These are phyloP conservation scores for Cytospora chrysosperma DNA, from an alignment of 2,329 filamentous ascomycete species.

Conservation along the genomic window DNA sequence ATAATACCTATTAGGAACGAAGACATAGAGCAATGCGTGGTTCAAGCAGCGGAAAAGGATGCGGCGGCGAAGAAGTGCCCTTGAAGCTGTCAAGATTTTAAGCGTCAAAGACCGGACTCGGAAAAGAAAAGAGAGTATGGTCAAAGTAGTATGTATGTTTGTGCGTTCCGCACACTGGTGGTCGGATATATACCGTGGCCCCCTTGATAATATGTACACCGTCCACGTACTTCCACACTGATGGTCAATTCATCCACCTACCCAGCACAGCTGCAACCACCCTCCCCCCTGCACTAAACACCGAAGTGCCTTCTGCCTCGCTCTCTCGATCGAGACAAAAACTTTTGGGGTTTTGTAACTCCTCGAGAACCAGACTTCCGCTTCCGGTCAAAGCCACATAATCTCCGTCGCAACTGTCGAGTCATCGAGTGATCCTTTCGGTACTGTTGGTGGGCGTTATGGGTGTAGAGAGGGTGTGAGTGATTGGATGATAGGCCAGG, in stretches of 20 bases:
- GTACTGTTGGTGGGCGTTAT: constrained; percentile 13
- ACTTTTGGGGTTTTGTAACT: constrained; percentile 2
- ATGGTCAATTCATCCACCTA: neutral
- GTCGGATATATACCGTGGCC: neutral
- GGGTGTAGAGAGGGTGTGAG: constrained; percentile 21
- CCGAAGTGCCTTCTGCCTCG: constrained; percentile 7
- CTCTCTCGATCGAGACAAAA: neutral
- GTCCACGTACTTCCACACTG: neutral
- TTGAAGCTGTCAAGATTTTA: neutral
- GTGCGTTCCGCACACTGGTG: neutral
- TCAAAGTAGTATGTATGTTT: constrained; percentile 5
- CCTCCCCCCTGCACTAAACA: neutral
- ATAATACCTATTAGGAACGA: neutral
- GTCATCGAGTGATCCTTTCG: constrained; percentile 11
- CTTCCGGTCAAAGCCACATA: constrained; percentile 7
- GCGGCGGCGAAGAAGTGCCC: neutral
- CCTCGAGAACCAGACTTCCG: constrained; percentile 6
- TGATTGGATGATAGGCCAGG: constrained; percentile 26
- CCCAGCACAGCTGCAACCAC: neutral
- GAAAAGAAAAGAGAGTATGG: neutral
- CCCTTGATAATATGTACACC: constrained; percentile 8
- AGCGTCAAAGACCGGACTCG: neutral
- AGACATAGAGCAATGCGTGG: neutral
- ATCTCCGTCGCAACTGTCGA: constrained; percentile 17
- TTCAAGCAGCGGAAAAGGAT: neutral